Evolutionary conservation across 257 asterid genomes (phyloP).

Genomic region (Sherardia arvensis): DNA sequence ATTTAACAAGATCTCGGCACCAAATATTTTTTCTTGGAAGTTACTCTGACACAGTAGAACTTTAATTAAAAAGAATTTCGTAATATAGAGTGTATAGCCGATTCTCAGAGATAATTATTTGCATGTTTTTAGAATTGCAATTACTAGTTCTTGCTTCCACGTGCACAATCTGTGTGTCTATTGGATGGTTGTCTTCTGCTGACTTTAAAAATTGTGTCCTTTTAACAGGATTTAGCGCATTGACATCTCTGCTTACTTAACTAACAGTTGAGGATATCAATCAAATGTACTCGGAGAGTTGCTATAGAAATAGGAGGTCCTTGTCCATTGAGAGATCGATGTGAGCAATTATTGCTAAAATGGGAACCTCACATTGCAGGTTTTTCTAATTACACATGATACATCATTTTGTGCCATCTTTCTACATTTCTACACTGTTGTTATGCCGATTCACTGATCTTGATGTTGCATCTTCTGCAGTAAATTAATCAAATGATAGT

Average conservation of each 20-base stretch:
- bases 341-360: slow-evolving; percentile 44
- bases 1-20: too few relatives aligned
- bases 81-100: too few relatives aligned
- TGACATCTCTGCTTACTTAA: slow-evolving; percentile 18
- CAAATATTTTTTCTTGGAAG: too few relatives aligned
- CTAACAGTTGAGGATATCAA: slow-evolving; percentile 28
- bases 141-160: too few relatives aligned
- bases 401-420: too few relatives aligned
- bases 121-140: not conserved
- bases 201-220: not conserved
- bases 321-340: slow-evolving; percentile 42
- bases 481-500: too few relatives aligned
- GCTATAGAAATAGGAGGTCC: slow-evolving; percentile 45
- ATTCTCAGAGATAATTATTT: not conserved
- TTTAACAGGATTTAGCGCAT: slow-evolving; percentile 29
- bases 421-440: too few relatives aligned
- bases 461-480: too few relatives aligned
- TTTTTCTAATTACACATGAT: too few relatives aligned
- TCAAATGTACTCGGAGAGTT: slow-evolving; percentile 25
- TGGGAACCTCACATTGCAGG: slow-evolving; percentile 88
- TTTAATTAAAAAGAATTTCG: too few relatives aligned
- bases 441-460: too few relatives aligned
- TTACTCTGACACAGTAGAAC: too few relatives aligned
- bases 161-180: not conserved
- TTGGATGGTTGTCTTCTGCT: not conserved